Conservation (phyloP, 2,329 filamentous ascomycete species). For the Penicillium hordei region DNA sequence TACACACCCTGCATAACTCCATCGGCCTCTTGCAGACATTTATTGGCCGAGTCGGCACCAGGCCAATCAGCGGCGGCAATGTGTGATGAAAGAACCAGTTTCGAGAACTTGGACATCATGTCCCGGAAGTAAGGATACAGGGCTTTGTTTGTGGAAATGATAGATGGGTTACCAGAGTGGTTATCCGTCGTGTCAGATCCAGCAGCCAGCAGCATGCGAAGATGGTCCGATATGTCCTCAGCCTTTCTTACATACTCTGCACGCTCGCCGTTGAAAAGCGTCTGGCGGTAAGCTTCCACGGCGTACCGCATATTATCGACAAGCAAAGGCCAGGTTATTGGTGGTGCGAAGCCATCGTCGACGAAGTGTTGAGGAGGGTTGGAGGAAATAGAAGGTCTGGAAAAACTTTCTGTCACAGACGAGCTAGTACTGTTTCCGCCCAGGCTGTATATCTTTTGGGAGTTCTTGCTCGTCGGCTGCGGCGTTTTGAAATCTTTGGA, state of each 20-base stretch:
- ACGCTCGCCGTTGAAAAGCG: slow-evolving; percentile 77
- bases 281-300: slow-evolving; percentile 84
- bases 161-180: slow-evolving; percentile 97
- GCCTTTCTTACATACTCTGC: slow-evolving; percentile 90
- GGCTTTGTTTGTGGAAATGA: slow-evolving; percentile 96
- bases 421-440: slow-evolving; percentile 54
- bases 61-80: slow-evolving; percentile 97
- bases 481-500: slow-evolving; percentile 52
- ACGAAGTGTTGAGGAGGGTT: slow-evolving; percentile 79
- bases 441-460: slow-evolving; percentile 33
- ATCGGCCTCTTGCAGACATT: slow-evolving; percentile 96
- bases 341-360: slow-evolving; percentile 77
- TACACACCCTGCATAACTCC: slow-evolving; percentile 91
- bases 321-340: slow-evolving; percentile 84
- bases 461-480: slow-evolving; percentile 19
- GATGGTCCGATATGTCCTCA: slow-evolving; percentile 97
- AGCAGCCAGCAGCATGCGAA: slow-evolving; percentile 88
- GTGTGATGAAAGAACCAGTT: slow-evolving; percentile 94
- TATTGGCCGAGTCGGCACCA: slow-evolving; percentile 87
- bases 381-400: slow-evolving; percentile 45
- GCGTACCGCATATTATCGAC: slow-evolving; percentile 91
- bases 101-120: slow-evolving; percentile 99
- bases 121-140: slow-evolving; percentile 96
- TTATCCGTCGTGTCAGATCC: slow-evolving; percentile 98
- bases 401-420: slow-evolving; percentile 55